These are phyloP conservation scores for Zygoascus bituminiphila DNA, from an alignment of 805 yeast species.

Conservation along the genomic window DNA sequence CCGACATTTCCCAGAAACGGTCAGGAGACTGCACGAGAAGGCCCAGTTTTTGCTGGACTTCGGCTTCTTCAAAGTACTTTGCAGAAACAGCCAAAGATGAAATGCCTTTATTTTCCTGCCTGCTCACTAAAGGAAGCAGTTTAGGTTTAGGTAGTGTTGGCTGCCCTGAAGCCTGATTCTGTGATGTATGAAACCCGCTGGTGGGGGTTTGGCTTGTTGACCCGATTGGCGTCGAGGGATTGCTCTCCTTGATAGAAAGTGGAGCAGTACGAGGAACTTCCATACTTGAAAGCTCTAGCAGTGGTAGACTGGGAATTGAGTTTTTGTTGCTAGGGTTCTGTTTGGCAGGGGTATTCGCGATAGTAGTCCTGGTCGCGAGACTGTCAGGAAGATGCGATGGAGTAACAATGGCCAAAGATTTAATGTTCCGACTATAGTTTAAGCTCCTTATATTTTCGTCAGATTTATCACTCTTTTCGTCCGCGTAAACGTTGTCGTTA, in stretches of 20 bases:
- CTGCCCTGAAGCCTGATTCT: neutral
- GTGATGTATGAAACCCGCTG: neutral
- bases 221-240: neutral
- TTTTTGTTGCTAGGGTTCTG: neutral
- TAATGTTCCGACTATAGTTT: neutral
- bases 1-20: conserved; percentile 21
- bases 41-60: conserved; percentile 13
- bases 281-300: neutral
- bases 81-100: conserved; percentile 7
- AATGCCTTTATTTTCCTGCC: neutral
- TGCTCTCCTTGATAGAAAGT: neutral
- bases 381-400: no score
- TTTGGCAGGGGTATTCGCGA: no score
- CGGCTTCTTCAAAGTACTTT: conserved; percentile 15
- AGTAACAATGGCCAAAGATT: neutral
- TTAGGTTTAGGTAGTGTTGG: no score
- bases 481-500: no score
- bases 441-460: no score
- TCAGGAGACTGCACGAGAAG: conserved; percentile 12
- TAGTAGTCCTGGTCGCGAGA: no score
- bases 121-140: neutral
- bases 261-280: neutral
- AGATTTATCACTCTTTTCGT: no score
- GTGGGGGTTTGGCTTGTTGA: neutral
- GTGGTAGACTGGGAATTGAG: neutral